Conservation (phyloP, 2,329 filamentous ascomycete genomes). For the Cordyceps javanica region DNA sequence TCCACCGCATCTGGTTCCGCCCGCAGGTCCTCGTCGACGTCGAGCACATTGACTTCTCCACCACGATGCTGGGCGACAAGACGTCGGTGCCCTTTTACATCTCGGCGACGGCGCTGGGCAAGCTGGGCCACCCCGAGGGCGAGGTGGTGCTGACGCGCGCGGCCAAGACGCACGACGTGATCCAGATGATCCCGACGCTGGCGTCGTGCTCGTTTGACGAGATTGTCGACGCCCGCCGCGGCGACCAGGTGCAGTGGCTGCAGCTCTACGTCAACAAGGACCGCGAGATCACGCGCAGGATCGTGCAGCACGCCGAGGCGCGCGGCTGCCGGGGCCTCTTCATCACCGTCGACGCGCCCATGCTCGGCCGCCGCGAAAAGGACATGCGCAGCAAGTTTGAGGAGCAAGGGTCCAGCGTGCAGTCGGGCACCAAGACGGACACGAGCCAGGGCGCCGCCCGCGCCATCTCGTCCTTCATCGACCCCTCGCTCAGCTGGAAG, state of each 20-base stretch:
- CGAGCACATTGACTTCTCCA: constrained; percentile 76
- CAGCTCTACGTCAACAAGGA: constrained; percentile 98
- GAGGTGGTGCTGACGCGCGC: constrained; percentile 87
- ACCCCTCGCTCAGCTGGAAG: constrained; percentile 87
- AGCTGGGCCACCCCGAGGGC: constrained; percentile 88
- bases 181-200: constrained; percentile 98
- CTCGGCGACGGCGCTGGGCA: constrained; percentile 90
- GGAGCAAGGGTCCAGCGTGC: constrained; percentile 77
- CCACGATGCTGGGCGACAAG: constrained; percentile 88
- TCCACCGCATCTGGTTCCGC: constrained; percentile 96
- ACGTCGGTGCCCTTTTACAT: constrained; percentile 89
- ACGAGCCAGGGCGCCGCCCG: constrained; percentile 87
- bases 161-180: constrained; percentile 76
- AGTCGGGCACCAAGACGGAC: constrained; percentile 70
- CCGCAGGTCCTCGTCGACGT: constrained; percentile 86
- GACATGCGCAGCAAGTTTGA: constrained; percentile 94
- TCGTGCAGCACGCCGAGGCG: constrained; percentile 84
- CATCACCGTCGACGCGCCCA: constrained; percentile 96
- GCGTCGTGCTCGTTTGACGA: constrained; percentile 98
- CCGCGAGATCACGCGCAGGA: constrained; percentile 79
- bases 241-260: constrained; percentile 87
- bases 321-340: constrained; percentile 94
- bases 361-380: constrained; percentile 91
- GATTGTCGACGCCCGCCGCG: constrained; percentile 76
- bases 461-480: constrained; percentile 95